These are phyloP conservation scores for Magnaporthiopsis rhizophila DNA, from an alignment of 2,329 filamentous ascomycete genomes.

Conservation along the genomic window DNA sequence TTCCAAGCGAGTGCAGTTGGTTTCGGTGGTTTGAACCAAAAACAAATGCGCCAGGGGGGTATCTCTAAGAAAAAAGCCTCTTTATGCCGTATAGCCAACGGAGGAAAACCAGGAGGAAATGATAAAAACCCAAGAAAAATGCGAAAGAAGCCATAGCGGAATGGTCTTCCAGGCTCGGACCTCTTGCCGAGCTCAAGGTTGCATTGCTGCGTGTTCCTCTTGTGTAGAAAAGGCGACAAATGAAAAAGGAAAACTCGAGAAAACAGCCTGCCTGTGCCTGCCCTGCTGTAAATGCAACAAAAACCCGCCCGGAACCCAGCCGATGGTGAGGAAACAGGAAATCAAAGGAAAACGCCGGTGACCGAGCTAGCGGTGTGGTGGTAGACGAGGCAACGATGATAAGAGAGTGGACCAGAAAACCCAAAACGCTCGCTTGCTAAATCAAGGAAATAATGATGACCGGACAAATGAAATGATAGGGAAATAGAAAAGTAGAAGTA, in stretches of 20 bases:
- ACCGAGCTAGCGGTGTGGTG: conserved; percentile 42
- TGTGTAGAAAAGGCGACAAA: conserved; percentile 28
- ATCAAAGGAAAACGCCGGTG: conserved; percentile 20
- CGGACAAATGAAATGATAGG: conserved; percentile 19
- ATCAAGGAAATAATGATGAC: conserved; percentile 18
- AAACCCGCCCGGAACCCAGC: conserved; percentile 45
- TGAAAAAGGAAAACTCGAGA: conserved; percentile 18
- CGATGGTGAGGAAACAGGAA: conserved; percentile 35
- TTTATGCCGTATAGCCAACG: conserved; percentile 27
- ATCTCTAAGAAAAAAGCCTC: conserved; percentile 29
- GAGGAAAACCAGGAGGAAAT: conserved; percentile 13
- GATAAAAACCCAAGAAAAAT: conserved; percentile 22
- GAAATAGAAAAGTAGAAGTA: conserved; percentile 17
- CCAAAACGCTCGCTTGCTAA: conserved; percentile 34
- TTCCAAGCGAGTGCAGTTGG: conserved; percentile 27
- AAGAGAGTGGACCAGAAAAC: conserved; percentile 28
- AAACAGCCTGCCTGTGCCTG: conserved; percentile 41
- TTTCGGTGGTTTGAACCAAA: conserved; percentile 1
- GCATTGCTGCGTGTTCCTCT: conserved; percentile 57
- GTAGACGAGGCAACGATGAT: conserved; percentile 19
- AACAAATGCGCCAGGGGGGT: conserved; percentile 19
- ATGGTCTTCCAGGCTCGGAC: conserved; percentile 37
- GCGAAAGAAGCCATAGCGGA: conserved; percentile 21
- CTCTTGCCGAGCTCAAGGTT: conserved; percentile 36
- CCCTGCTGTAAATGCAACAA: conserved; percentile 46